Conservation (phyloP, 352 stramenopile species). For the Phytophthora cajani region DNA sequence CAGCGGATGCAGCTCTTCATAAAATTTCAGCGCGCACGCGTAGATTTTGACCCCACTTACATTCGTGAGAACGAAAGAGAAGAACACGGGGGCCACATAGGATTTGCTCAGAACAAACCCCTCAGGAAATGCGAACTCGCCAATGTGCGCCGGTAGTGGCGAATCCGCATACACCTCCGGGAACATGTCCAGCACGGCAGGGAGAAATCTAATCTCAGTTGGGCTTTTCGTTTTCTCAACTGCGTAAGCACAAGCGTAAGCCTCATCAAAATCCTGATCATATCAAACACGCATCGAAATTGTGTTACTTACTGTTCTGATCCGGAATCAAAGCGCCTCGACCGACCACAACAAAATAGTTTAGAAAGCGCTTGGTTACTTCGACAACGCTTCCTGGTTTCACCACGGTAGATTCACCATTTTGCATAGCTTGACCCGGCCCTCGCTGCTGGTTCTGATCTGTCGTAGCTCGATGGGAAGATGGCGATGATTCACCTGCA, state of each 20-base stretch:
- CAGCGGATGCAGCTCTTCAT: conserved; percentile 80
- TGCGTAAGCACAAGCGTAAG: conserved; percentile 21
- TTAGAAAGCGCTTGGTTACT: conserved; percentile 82
- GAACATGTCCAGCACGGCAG: conserved; percentile 69
- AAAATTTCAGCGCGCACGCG: conserved; percentile 80
- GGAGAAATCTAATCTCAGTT: conserved; percentile 74
- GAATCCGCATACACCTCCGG: conserved; percentile 66
- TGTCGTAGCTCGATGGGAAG: conserved; percentile 14
- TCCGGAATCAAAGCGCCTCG: conserved; percentile 60
- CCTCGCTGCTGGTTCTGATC: conserved; percentile 54
- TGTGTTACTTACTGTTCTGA: conserved; percentile 63
- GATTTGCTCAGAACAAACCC: conserved; percentile 67
- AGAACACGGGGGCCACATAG: conserved; percentile 70
- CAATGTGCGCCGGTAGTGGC: conserved; percentile 67
- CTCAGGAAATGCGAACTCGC: conserved; percentile 84
- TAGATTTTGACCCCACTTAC: conserved; percentile 85
- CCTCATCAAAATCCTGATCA: conserved; percentile 4
- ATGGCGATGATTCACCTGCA: conserved; percentile 22
- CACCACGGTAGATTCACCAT: conserved; percentile 37
- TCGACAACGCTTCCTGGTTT: conserved; percentile 71
- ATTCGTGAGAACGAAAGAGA: conserved; percentile 88
- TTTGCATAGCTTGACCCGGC: conserved; percentile 28
- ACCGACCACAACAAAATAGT: conserved; percentile 87
- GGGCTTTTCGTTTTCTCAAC: conserved; percentile 79
- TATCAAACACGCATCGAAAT: neutral